Base-by-base conservation (phyloP, 108 stramenopile species). In the Skeletonema potamos region DNA sequence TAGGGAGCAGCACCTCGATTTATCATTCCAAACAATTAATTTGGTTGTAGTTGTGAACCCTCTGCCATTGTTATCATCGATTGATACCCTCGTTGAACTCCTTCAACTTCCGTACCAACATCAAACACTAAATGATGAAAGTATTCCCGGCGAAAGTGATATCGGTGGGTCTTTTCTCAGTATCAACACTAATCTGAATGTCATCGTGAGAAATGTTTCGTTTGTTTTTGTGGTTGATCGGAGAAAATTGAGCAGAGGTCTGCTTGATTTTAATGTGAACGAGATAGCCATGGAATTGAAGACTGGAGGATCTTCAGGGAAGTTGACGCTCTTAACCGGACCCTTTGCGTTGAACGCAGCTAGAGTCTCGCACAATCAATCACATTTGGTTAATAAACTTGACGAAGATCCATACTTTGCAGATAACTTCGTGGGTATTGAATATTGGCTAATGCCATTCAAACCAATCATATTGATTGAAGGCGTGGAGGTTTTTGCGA, bases 11-110 rank as follows among this genome's bases (percentile, higher is more conserved):
- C 10, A n/a, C 15, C 18, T 74, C 17, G 65, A 56, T 33, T 9
- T 74, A 22, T 9, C 34, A 26, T 48, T 68, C 8, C 9, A 32
- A 12, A 10, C 58, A 1, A 44, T 37, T 43, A 32, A 74, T 68
- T 59, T 74, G 22, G 58, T 66, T 5, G 15, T 74, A 27, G 44
- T 74, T n/a, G 17, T 67, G 32, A 74, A 74, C 48, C 73, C 73
- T 4, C 27, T 74, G 8, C 73, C 73, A n/a, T 15, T 74, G 13
- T 0, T 68, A 28, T 74, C 73, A 27, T 56, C 66, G 36, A 5
- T 74, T 10, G n/a, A 58, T 6, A 46, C 12, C 48, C 20, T 74
- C 5, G 13, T 60, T 24, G 66, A 28, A 3, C 15, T 33, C 26
- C 29, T 39, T 28, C 26, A 22, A 26, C n/a, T 68, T 28, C 73